phyloP scores from a whole-genome alignment of 192 early-diverging fungal genomes.

The Gryganskiella cystojenkinii region DNA sequence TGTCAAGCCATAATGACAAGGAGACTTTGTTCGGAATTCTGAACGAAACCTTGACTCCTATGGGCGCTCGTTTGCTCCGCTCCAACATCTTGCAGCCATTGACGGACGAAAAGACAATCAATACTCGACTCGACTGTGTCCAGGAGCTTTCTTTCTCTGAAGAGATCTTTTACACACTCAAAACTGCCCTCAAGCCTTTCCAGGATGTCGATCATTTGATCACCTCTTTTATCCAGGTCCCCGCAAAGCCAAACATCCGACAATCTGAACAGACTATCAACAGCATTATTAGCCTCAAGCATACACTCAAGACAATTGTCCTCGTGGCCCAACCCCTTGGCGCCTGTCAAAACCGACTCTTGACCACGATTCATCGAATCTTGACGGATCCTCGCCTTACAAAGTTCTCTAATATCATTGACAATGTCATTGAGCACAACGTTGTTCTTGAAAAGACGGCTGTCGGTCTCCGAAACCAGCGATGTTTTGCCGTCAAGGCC shows the following conservation, averaged over 20 bases:
- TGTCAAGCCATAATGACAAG: constrained; percentile 55
- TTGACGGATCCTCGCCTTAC: constrained; percentile 53
- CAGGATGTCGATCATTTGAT: constrained; percentile 69
- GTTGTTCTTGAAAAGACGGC: constrained; percentile 75
- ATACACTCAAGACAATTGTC: constrained; percentile 65
- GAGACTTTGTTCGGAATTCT: constrained; percentile 70
- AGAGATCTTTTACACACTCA: constrained; percentile 61
- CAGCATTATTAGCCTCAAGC: constrained; percentile 75
- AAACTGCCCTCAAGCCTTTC: constrained; percentile 53
- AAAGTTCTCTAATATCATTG: constrained; percentile 60
- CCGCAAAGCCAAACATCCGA: constrained; percentile 61
- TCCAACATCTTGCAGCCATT: constrained; percentile 83
- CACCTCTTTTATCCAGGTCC: constrained; percentile 60
- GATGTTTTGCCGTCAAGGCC: constrained; percentile 88
- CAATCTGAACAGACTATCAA: constrained; percentile 74
- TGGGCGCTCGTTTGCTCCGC: constrained; percentile 80
- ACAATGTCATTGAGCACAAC: constrained; percentile 78
- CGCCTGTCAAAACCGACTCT: constrained; percentile 50
- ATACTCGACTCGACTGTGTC: constrained; percentile 69
- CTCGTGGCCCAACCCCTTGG: constrained; percentile 50
- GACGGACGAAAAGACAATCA: constrained; percentile 60
- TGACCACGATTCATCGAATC: constrained; percentile 54
- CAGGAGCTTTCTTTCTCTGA: constrained; percentile 61
- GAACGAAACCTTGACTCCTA: constrained; percentile 69
- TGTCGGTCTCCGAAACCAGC: constrained; percentile 82